These are phyloP conservation scores for Phoenix dactylifera DNA, from an alignment of 176 grass and related monocot genomes.

Conservation along the genomic window DNA sequence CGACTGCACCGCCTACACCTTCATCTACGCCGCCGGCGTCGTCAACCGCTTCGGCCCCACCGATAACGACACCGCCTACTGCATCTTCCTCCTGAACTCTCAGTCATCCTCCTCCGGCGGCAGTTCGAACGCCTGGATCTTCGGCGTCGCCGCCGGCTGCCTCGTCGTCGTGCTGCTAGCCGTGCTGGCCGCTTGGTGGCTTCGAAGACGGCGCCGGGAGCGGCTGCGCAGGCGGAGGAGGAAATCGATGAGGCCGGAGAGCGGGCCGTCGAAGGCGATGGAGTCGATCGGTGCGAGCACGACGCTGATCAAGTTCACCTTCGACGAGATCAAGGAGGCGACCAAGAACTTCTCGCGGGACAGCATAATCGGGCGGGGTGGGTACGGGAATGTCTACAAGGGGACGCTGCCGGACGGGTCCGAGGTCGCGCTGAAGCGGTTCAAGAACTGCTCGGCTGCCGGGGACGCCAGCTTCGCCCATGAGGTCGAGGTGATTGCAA, in stretches of 20 bases:
- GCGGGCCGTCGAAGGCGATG: slow-evolving; percentile 32
- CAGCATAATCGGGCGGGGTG: slow-evolving; percentile 66
- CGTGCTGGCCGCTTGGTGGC: slow-evolving; percentile 13
- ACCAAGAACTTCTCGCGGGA: slow-evolving; percentile 44
- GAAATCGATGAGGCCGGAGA: slow-evolving; percentile 20
- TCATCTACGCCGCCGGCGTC: slow-evolving; percentile 61
- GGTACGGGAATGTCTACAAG: slow-evolving; percentile 85
- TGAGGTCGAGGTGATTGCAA: slow-evolving; percentile 94
- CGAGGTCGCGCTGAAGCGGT: slow-evolving; percentile 68
- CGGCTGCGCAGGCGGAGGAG: slow-evolving; percentile 9
- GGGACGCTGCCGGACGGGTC: slow-evolving; percentile 46
- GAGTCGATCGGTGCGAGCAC: slow-evolving; percentile 85
- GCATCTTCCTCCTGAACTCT: slow-evolving; percentile 49
- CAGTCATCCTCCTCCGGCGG: slow-evolving; percentile 5
- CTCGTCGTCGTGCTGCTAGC: slow-evolving; percentile 25
- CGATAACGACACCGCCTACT: slow-evolving; percentile 39
- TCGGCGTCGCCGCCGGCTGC: slow-evolving; percentile 36
- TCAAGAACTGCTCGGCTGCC: slow-evolving; percentile 79
- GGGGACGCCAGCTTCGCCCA: slow-evolving; percentile 70
- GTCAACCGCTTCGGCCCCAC: slow-evolving; percentile 34
- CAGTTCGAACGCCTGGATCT: slow-evolving; percentile 28
- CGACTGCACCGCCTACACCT: slow-evolving; percentile 50
- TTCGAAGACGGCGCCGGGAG: slow-evolving; percentile 5
- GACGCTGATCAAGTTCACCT: slow-evolving; percentile 68
- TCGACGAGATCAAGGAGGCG: slow-evolving; percentile 70